These are phyloP conservation scores for Gypsophila paniculata DNA, from an alignment of 179 eudicot genomes.

Conservation along the genomic window DNA sequence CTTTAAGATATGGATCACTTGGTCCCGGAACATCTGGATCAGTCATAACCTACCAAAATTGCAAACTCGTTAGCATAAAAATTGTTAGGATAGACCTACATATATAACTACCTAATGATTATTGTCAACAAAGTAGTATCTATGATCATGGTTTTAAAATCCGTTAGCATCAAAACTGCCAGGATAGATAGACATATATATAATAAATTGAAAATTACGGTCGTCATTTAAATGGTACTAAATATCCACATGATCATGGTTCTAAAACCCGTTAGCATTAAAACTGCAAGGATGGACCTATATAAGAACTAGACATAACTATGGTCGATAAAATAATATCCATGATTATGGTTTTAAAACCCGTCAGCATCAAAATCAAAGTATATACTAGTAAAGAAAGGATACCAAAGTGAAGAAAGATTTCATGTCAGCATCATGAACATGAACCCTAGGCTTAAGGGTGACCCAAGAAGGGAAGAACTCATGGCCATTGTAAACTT, in stretches of 20 bases:
- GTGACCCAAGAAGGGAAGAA: constrained; percentile 54
- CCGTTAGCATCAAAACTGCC: too few relatives aligned
- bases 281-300: too few relatives aligned
- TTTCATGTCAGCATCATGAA: constrained; percentile 60
- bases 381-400: not conserved
- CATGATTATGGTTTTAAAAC: not conserved
- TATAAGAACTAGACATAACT: too few relatives aligned
- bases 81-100: too few relatives aligned
- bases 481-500: constrained; percentile 62
- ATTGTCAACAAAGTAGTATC: not conserved
- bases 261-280: too few relatives aligned
- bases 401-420: constrained; percentile 68
- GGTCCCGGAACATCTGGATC: constrained; percentile 97
- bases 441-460: constrained; percentile 47
- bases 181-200: too few relatives aligned
- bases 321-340: not conserved
- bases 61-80: not conserved
- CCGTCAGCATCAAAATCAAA: not conserved
- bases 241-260: too few relatives aligned
- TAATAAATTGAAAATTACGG: too few relatives aligned
- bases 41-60: constrained; percentile 54
- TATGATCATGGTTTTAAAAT: too few relatives aligned
- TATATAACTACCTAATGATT: not conserved
- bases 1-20: constrained; percentile 84
- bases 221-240: too few relatives aligned